Evolutionary conservation across 345 rosid species (phyloP).

Genomic region (Diplotaxis tenuifolia): DNA sequence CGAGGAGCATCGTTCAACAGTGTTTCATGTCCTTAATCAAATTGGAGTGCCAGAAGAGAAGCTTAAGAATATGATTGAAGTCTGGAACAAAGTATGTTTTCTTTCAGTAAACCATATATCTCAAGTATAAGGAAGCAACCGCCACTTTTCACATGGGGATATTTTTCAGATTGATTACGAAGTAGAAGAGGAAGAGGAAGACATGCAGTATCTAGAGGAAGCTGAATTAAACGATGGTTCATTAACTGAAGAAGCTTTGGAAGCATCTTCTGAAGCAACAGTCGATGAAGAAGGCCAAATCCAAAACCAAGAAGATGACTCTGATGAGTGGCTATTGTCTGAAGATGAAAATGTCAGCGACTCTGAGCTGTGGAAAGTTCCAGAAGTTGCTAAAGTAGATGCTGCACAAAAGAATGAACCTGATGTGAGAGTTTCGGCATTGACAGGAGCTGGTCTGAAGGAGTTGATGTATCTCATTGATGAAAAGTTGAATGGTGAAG

Average conservation of each 20-base stretch:
- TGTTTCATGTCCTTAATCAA: conserved; percentile 77
- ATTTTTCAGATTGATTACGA: conserved; percentile 63
- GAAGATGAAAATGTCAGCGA: conserved; percentile 44
- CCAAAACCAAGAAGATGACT: conserved; percentile 29
- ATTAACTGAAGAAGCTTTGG: conserved; percentile 33
- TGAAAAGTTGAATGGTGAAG: conserved; percentile 48
- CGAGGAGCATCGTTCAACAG: conserved; percentile 86
- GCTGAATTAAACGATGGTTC: conserved; percentile 21
- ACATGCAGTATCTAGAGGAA: conserved; percentile 24
- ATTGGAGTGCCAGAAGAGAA: conserved; percentile 90
- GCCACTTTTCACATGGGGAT: neutral
- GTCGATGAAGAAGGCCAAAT: conserved; percentile 20
- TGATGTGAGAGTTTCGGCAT: conserved; percentile 66
- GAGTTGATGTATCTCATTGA: conserved; percentile 63
- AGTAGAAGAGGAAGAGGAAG: conserved; percentile 50
- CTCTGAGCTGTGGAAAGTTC: conserved; percentile 35
- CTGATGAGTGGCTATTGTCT: conserved; percentile 49
- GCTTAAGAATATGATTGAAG: conserved; percentile 82
- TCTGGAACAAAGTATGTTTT: conserved; percentile 78
- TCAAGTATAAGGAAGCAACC: neutral
- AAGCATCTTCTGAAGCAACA: conserved; percentile 34
- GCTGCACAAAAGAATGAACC: conserved; percentile 39
- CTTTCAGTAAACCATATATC: neutral
- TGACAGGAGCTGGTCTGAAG: conserved; percentile 70
- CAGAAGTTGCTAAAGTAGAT: conserved; percentile 27